Evolutionary conservation across 306 rosid species (phyloP).

Genomic region (Rubus parviflorus): DNA sequence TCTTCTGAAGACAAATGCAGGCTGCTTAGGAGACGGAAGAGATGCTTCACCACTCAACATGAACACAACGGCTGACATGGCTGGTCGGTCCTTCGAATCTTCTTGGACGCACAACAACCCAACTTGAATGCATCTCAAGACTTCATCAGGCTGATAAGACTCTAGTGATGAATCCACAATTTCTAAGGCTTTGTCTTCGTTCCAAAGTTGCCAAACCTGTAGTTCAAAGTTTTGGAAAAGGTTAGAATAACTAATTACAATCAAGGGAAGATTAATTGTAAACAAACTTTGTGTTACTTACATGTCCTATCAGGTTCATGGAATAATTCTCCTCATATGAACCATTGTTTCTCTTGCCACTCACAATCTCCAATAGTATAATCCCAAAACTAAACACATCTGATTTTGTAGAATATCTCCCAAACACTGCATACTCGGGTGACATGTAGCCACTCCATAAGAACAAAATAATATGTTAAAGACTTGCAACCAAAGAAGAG

Average conservation of each 20-base stretch:
- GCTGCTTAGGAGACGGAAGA: conserved; percentile 19
- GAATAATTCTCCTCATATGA: conserved; percentile 21
- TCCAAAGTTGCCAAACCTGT: conserved; percentile 60
- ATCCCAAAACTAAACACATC: conserved; percentile 59
- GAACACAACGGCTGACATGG: conserved; percentile 52
- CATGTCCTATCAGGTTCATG: conserved; percentile 50
- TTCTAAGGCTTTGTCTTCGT: conserved; percentile 35
- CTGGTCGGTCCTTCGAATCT: conserved; percentile 47
- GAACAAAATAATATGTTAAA: background rate
- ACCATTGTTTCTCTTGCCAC: conserved; percentile 46
- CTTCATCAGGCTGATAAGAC: conserved; percentile 31
- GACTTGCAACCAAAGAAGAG: background rate
- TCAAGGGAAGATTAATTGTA: too few species aligned
- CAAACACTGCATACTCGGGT: conserved; percentile 51
- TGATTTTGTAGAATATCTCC: conserved; percentile 42
- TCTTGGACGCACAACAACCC: conserved; percentile 68
- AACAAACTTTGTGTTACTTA: conserved; percentile 20
- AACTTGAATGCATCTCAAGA: conserved; percentile 58
- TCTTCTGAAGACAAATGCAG: conserved; percentile 10
- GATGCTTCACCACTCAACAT: conserved; percentile 41
- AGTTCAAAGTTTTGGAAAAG: background rate
- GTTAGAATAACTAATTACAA: too few species aligned
- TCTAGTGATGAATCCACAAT: conserved; percentile 41
- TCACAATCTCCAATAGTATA: background rate
- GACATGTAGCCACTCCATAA: conserved; percentile 53